Conservation (phyloP, 331 rosid genomes). For the Quercus phellos region DNA sequence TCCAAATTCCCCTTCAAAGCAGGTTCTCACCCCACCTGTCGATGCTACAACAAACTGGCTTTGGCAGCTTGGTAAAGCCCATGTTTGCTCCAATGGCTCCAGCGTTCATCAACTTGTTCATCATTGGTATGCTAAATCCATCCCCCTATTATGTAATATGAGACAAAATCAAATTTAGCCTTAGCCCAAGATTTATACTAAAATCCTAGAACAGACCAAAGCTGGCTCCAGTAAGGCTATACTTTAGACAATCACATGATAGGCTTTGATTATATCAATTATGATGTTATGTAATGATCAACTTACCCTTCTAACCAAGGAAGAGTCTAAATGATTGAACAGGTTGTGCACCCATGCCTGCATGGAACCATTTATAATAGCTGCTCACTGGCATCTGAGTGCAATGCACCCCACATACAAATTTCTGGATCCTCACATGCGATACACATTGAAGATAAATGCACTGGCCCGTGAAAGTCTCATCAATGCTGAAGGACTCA, state of each 20-base stretch:
- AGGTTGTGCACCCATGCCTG: conserved; percentile 35
- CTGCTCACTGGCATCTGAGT: conserved; percentile 32
- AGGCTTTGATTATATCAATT: too few relatives aligned
- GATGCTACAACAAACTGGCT: conserved; percentile 33
- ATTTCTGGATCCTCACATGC: conserved; percentile 34
- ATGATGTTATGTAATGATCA: too few relatives aligned
- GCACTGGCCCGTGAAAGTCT: conserved; percentile 33
- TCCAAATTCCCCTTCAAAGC: conserved; percentile 19
- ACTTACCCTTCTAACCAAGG: not conserved
- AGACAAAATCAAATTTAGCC: not conserved
- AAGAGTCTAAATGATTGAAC: not conserved
- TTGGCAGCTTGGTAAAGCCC: conserved; percentile 43
- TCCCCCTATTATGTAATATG: not conserved
- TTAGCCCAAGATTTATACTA: not conserved
- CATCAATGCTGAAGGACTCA: conserved; percentile 28
- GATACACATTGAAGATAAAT: conserved; percentile 35
- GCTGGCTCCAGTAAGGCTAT: too few relatives aligned
- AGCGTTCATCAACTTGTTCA: conserved; percentile 34
- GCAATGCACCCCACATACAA: conserved; percentile 35
- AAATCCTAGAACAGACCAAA: too few relatives aligned
- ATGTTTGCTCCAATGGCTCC: conserved; percentile 38
- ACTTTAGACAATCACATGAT: not conserved
- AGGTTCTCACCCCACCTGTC: conserved; percentile 31
- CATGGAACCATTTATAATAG: conserved; percentile 31
- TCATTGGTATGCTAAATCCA: conserved; percentile 26